phyloP scores from a whole-genome alignment of 2,329 filamentous ascomycete genomes.

The Exserohilum rostratum region DNA sequence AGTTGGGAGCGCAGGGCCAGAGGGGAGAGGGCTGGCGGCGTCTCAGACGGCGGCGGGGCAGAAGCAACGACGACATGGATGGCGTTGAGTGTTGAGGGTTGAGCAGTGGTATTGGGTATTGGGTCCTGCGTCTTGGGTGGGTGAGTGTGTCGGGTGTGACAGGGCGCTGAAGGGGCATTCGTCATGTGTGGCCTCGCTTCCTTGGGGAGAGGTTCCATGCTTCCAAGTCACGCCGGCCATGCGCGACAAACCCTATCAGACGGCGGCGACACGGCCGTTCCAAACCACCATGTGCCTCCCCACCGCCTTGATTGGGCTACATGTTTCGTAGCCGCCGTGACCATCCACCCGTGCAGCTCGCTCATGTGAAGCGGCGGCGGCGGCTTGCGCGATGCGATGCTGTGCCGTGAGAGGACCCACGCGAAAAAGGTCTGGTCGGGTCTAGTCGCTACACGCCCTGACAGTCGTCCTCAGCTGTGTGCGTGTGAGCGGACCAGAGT shows the following conservation, averaged over 20 bases:
- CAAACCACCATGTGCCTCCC: conserved; percentile 26
- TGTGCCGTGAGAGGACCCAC: conserved; percentile 7
- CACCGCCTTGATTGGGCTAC: conserved; percentile 31
- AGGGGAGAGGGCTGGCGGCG: background rate
- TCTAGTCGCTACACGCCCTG: too few relatives aligned
- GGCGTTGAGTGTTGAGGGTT: too few relatives aligned
- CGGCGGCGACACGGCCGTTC: conserved; percentile 20
- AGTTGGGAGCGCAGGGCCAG: conserved; percentile 9
- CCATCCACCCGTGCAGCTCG: conserved; percentile 24
- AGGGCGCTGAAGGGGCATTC: conserved; percentile 15
- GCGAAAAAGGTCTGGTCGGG: background rate
- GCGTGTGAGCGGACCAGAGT: background rate
- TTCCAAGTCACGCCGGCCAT: conserved; percentile 4
- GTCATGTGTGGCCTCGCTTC: conserved; percentile 28
- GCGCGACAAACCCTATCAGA: conserved; percentile 28
- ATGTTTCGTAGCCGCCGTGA: conserved; percentile 41
- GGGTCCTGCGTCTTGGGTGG: too few relatives aligned
- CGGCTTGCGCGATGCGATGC: conserved; percentile 32
- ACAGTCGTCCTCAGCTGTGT: too few relatives aligned
- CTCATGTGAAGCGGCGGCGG: conserved; percentile 18
- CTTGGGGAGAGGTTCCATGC: background rate
- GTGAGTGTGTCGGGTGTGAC: conserved; percentile 1
- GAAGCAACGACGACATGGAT: background rate
- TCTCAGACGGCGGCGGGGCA: conserved; percentile 7
- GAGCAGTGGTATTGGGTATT: too few relatives aligned